A percentile compares a stretch with the other conserved stretches of the same genome.
These are phyloP conservation scores for Nemania abortiva DNA, from an alignment of 2,329 filamentous ascomycete genomes.

Conservation along the genomic window DNA sequence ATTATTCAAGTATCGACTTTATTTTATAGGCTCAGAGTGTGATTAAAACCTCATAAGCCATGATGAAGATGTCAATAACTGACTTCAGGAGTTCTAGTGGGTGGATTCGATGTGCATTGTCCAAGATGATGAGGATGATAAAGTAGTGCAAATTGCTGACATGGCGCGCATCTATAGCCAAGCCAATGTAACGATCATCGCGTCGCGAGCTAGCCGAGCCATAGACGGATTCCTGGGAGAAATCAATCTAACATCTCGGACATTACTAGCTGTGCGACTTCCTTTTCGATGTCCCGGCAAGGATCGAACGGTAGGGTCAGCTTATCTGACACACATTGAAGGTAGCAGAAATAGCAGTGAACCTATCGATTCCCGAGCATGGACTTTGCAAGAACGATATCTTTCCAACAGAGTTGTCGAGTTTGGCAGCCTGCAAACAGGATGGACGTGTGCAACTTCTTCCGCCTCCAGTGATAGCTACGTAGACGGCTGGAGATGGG, in stretches of 20 bases:
- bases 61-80: not conserved
- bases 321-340: conserved; percentile 11
- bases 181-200: conserved; percentile 18
- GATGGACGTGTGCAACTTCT: conserved; percentile 20
- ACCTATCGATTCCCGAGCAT: conserved; percentile 22
- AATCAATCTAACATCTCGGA: conserved; percentile 9
- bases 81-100: conserved; percentile 13
- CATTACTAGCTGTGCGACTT: conserved; percentile 14
- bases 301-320: conserved; percentile 6
- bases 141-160: conserved; percentile 23
- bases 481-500: conserved; percentile 19
- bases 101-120: conserved; percentile 26
- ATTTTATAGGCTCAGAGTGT: not conserved
- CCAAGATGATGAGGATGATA: conserved; percentile 27
- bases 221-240: conserved; percentile 20
- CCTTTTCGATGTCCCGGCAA: conserved; percentile 17
- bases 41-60: conserved; percentile 22
- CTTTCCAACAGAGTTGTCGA: conserved; percentile 20
- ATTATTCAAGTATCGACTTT: not conserved
- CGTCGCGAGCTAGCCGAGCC: conserved; percentile 18
- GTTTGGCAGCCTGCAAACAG: conserved; percentile 20
- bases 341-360: conserved; percentile 12
- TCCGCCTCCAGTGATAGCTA: not conserved
- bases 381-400: conserved; percentile 28
- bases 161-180: conserved; percentile 23